Conservation (phyloP, 1,139 yeast genomes). For the Blastobotrys indianensis region DNA sequence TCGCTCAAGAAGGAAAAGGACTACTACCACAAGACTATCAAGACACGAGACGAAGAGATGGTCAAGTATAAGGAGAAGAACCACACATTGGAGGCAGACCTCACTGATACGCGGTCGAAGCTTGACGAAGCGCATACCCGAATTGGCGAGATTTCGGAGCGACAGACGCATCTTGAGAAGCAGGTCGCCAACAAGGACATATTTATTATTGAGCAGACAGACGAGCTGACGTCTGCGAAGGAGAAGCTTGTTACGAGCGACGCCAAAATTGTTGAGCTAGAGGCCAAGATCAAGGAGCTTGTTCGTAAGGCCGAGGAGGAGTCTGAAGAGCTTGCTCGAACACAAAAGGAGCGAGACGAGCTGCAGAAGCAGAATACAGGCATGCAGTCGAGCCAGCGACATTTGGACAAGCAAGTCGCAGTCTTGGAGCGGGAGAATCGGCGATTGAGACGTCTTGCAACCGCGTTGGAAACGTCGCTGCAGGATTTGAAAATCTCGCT, state of each 20-base stretch:
- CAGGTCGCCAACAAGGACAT: conserved; percentile 17
- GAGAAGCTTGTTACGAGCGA: conserved; percentile 8
- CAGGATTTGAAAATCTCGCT: conserved; percentile 34
- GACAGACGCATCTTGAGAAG: conserved; percentile 16
- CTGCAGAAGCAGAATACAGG: conserved; percentile 26
- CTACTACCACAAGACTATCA: conserved; percentile 18
- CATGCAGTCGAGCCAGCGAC: conserved; percentile 23
- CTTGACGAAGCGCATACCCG: conserved; percentile 18
- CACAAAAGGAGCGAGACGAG: conserved; percentile 26
- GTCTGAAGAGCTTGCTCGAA: conserved; percentile 19
- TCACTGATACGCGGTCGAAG: conserved; percentile 14
- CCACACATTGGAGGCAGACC: conserved; percentile 18
- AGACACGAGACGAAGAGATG: conserved; percentile 19
- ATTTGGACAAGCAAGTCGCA: conserved; percentile 27
- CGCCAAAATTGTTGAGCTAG: conserved; percentile 10
- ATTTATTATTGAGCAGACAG: conserved; percentile 13
- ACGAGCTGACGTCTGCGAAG: conserved; percentile 9
- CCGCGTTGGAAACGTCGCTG: conserved; percentile 28
- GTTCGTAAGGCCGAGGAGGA: conserved; percentile 13
- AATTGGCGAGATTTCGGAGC: conserved; percentile 17
- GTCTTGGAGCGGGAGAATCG: conserved; percentile 27
- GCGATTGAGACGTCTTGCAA: conserved; percentile 22
- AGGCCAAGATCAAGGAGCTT: conserved; percentile 13
- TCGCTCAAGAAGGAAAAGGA: conserved; percentile 21
- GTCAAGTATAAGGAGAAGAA: conserved; percentile 16